Evolutionary conservation across 139 green algal genomes (phyloP), one percentile per base, ranked within the genome.

Genomic region (Nannochloris sp.): DNA sequence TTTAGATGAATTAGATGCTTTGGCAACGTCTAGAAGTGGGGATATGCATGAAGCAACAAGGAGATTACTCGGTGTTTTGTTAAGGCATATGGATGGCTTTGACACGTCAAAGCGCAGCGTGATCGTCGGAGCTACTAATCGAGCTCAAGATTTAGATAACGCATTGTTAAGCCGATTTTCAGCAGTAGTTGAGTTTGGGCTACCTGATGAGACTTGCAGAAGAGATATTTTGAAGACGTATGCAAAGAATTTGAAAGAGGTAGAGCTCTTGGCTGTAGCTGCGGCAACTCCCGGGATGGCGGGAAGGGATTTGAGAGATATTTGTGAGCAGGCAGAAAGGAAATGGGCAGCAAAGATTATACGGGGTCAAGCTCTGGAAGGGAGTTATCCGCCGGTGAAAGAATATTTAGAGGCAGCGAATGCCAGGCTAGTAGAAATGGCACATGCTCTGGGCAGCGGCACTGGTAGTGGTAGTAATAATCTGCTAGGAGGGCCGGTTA

Each of bases 41-140:
- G 84, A 90, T 53, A 86, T 96, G 79, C 87, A 96, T 74, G 90
- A 97, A 75, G 91, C 81, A n/a, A 90, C 80, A 27, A 68, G 91
- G 6, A 68, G 91, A 6, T 38, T 95, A 60, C 77, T 97, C 58
- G 85, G 83, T 0, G 91, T 97, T 65, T 83, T 97, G 70, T 74
- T 97, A 57, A 77, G 90, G 13, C 77, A 94, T 71, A 78, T 96
- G 54, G 83, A 95, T 51, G 90, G 87, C 2, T 89, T 92, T 25
- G 66, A 83, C 2, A 44, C 65, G 15, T 71, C 71, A 60, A 73
- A 71, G 32, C 54, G 70, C 36, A 80, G 61, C 2, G 76, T 97
- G 2, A 73, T 96, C 12, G 90, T 97, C 10, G 91, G 81, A 1
- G 89, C 91, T 30, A 97, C 91, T 59, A 96, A 97, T 77, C 69